These are phyloP conservation scores for Allium cepa DNA, from an alignment of 106 monocot species.

Conservation along the genomic window DNA sequence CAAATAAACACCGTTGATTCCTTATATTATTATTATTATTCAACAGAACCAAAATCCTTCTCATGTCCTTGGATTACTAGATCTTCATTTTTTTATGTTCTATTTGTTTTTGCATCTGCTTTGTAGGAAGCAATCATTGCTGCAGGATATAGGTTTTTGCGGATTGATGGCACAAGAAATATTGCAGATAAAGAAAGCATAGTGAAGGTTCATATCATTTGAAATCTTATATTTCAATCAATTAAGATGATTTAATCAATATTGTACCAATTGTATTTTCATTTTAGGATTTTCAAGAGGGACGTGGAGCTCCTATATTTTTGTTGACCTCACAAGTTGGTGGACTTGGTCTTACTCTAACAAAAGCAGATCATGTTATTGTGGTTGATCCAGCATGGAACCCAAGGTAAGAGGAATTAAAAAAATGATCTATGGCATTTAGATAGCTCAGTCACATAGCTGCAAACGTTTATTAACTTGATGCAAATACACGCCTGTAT, in stretches of 20 bases:
- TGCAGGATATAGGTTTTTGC: conserved; percentile 54
- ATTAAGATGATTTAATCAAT: not conserved
- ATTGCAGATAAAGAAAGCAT: conserved; percentile 69
- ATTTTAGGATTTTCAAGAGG: conserved; percentile 90
- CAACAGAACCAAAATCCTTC: no score
- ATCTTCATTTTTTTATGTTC: not conserved
- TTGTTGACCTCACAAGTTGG: conserved; percentile 94
- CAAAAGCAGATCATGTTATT: conserved; percentile 94
- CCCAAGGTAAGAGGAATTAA: conserved; percentile 54
- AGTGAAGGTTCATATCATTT: conserved; percentile 47
- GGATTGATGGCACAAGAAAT: conserved; percentile 99
- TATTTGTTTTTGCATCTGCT: not conserved
- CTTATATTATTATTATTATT: no score
- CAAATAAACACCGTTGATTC: no score
- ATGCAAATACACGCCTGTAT: no score
- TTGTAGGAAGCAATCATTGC: conserved; percentile 59
- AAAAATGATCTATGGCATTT: not conserved
- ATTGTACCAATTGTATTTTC: conserved; percentile 4
- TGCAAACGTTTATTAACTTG: not conserved
- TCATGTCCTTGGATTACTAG: not conserved
- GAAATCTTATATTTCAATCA: not conserved
- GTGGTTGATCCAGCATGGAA: conserved; percentile 99
- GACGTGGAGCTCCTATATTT: conserved; percentile 72
- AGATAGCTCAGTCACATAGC: not conserved
- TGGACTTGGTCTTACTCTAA: conserved; percentile 96